These are phyloP conservation scores for Phialemoniopsis sp. DNA, from an alignment of 2,329 filamentous ascomycete species.

Conservation along the genomic window DNA sequence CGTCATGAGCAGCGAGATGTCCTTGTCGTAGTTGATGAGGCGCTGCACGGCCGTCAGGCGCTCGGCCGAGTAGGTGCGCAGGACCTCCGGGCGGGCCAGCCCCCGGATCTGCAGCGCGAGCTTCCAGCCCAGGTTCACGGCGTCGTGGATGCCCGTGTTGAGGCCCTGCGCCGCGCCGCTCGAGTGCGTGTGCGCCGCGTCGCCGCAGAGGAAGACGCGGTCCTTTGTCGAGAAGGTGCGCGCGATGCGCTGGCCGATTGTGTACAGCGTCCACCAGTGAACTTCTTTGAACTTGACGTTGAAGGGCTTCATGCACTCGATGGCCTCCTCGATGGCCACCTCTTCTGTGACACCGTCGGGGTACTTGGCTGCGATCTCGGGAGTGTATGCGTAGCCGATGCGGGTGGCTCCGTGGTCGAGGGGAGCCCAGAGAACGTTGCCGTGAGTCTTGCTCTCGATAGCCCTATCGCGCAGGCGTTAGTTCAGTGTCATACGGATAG, in stretches of 20 bases:
- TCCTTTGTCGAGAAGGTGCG: constrained; percentile 51
- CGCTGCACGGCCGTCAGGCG: constrained; percentile 28
- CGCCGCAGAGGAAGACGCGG: constrained; percentile 44
- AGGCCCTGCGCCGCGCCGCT: constrained; percentile 59
- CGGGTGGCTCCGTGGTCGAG: constrained; percentile 48
- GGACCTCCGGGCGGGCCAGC: constrained; percentile 5
- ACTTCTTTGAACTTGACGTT: constrained; percentile 31
- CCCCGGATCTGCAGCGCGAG: constrained; percentile 23
- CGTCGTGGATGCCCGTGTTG: constrained; percentile 53
- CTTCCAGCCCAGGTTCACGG: constrained; percentile 42
- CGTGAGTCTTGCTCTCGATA: constrained; percentile 46
- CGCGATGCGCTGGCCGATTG: constrained; percentile 53
- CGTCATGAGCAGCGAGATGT: constrained; percentile 25
- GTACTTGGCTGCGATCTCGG: constrained; percentile 30
- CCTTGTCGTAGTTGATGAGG: constrained; percentile 32
- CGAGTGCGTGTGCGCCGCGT: constrained; percentile 48
- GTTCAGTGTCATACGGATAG: background rate
- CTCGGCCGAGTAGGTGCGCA: constrained; percentile 35
- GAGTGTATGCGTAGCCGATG: constrained; percentile 47
- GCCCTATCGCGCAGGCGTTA: too few relatives aligned
- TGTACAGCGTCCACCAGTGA: constrained; percentile 52
- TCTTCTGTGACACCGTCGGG: constrained; percentile 32
- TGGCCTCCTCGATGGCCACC: constrained; percentile 49
- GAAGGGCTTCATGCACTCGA: constrained; percentile 34
- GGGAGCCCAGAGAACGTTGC: constrained; percentile 50